phyloP scores from a whole-genome alignment of 2,329 filamentous ascomycete genomes.

The Xylariaceae sp. region DNA sequence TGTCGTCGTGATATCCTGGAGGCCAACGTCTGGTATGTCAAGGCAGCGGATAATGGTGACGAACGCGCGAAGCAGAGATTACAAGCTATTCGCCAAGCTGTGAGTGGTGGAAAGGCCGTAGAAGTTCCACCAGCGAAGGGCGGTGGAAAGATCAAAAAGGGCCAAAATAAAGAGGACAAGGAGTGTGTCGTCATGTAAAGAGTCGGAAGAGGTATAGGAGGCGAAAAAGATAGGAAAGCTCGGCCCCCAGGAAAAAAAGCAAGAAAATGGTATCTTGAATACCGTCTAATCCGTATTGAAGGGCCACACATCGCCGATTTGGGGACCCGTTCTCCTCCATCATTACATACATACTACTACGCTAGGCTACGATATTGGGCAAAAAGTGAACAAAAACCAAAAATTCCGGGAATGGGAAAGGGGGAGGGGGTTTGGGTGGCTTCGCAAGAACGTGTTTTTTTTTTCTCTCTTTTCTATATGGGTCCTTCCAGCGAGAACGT shows the following conservation, averaged over 20 bases:
- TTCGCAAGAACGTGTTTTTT: no score
- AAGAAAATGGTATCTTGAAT: slow-evolving; percentile 11
- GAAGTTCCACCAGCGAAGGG: slow-evolving; percentile 49
- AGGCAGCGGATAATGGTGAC: slow-evolving; percentile 86
- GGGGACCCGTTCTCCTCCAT: background rate
- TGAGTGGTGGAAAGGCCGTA: slow-evolving; percentile 54
- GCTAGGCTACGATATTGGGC: background rate
- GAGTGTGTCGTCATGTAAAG: slow-evolving; percentile 54
- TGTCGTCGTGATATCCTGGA: slow-evolving; percentile 91
- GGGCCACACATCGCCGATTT: background rate
- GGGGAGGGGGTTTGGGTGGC: no score
- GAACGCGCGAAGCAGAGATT: slow-evolving; percentile 83
- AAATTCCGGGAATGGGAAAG: no score
- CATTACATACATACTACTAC: no score
- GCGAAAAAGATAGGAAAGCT: slow-evolving; percentile 1
- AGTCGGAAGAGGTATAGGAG: slow-evolving; percentile 20
- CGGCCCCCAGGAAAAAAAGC: background rate
- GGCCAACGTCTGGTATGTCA: slow-evolving; percentile 97
- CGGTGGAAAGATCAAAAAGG: slow-evolving; percentile 46
- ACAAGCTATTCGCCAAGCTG: slow-evolving; percentile 78
- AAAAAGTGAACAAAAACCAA: no score
- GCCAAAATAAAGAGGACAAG: slow-evolving; percentile 39
- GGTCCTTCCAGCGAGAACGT: slow-evolving; percentile 8
- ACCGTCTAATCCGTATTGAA: background rate
- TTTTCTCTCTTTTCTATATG: background rate